phyloP scores from a whole-genome alignment of 257 asterid species.

The Echites panduratus region DNA sequence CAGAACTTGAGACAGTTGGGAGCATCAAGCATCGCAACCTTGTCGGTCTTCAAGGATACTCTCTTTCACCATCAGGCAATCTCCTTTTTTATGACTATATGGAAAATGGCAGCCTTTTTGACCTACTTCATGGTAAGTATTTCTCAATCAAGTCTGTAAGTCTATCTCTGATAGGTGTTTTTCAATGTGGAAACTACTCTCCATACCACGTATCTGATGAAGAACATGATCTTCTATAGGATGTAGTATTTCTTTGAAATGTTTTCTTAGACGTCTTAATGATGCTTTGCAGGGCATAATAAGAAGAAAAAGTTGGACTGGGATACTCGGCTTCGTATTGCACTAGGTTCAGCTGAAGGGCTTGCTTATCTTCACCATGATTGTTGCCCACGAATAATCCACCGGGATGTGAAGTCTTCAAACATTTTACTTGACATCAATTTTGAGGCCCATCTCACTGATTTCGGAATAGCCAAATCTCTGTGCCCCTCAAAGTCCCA shows the following conservation, averaged over 20 bases:
- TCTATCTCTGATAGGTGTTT: neutral
- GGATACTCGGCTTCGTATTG: slow-evolving; percentile 69
- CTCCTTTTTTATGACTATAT: slow-evolving; percentile 90
- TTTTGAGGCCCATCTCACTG: slow-evolving; percentile 76
- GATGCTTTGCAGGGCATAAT: slow-evolving; percentile 38
- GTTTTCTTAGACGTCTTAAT: neutral
- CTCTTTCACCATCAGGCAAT: slow-evolving; percentile 73
- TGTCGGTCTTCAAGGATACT: slow-evolving; percentile 87
- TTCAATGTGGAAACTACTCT: neutral
- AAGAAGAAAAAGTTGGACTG: slow-evolving; percentile 75
- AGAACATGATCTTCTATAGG: neutral
- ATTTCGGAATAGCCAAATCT: slow-evolving; percentile 89
- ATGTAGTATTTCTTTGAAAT: neutral
- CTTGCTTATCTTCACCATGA: slow-evolving; percentile 90
- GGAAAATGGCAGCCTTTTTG: slow-evolving; percentile 98
- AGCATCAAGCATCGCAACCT: slow-evolving; percentile 92
- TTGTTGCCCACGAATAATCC: slow-evolving; percentile 83
- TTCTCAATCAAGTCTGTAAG: neutral
- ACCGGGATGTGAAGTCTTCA: slow-evolving; percentile 87
- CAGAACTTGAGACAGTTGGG: slow-evolving; percentile 88
- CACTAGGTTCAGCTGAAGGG: slow-evolving; percentile 83
- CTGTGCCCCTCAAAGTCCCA: slow-evolving; percentile 65
- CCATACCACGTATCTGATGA: neutral
- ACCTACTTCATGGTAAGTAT: slow-evolving; percentile 74
- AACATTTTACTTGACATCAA: slow-evolving; percentile 72